A percentile compares a stretch with the other conserved stretches of the same genome.
Conservation (phyloP, 2,329 filamentous ascomycete species). For the Xenoacremonium recifei region DNA sequence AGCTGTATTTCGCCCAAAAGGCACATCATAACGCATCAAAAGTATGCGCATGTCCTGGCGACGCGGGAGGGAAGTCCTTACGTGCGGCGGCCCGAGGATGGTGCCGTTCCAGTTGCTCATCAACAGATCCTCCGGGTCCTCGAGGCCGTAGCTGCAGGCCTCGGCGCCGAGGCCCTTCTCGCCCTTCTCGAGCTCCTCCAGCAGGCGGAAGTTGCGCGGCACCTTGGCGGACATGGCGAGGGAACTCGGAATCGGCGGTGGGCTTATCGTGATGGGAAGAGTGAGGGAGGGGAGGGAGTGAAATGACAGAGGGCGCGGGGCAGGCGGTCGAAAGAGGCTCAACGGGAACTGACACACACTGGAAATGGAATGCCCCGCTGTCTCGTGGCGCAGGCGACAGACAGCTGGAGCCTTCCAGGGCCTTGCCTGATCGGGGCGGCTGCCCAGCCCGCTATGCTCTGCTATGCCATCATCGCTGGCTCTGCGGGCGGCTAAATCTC, state of each 20-base stretch:
- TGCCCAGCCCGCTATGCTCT: neutral
- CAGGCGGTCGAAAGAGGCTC: no score
- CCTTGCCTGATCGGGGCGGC: neutral
- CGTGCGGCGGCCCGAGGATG: conserved; percentile 93
- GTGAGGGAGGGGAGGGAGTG: neutral
- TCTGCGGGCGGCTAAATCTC: conserved; percentile 11
- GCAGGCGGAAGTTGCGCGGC: conserved; percentile 90
- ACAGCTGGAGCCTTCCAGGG: neutral
- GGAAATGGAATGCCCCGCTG: neutral
- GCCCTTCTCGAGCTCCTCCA: conserved; percentile 98
- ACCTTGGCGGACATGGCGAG: conserved; percentile 55
- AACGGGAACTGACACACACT: no score
- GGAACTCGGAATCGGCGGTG: neutral
- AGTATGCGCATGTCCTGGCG: neutral
- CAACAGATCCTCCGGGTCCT: conserved; percentile 88
- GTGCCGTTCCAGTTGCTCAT: conserved; percentile 99
- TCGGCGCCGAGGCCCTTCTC: conserved; percentile 97
- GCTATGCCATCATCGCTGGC: no score
- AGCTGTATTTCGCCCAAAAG: neutral
- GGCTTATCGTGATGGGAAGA: neutral
- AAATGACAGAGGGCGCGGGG: conserved; percentile 3
- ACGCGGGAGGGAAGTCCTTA: conserved; percentile 46
- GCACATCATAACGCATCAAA: no score
- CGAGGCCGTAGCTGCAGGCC: conserved; percentile 94
- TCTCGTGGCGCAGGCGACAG: neutral